Evolutionary conservation across 2,329 filamentous ascomycete species (phyloP), one percentile per base, ranked within the genome.

Genomic region (Chaetothyriales sp.): DNA sequence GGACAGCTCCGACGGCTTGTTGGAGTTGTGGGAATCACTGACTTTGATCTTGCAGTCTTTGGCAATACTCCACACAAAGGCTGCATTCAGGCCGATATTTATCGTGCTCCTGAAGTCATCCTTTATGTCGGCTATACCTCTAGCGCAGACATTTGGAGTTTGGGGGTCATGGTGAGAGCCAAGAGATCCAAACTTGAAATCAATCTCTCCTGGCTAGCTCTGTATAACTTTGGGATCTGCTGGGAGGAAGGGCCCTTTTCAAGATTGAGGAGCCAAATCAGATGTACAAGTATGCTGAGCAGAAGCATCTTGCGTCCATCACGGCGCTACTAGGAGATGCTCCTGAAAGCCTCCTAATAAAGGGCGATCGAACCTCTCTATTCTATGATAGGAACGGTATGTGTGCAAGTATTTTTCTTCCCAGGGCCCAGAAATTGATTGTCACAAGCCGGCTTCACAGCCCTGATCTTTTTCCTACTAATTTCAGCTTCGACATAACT

Each of bases 61-160:
- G 56, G 54, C 4, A 48, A 28, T 5, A 59, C 61, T 15, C 46
- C 57, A 15, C 55, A 58, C 46, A n/a, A 52, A 8, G 61, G 51
- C 2, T 54, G 58, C 53, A 62, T 64, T 48, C 59, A 59, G 55
- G 60, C 63, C 2, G 50, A 61, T 47, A 44, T 61, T 6, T 66
- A 66, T 47, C 49, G 62, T 5, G 61, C 64, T 9, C 64, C 63
- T 1, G 63, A 66, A 51, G 60, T 66, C 10, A 58, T 64, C 8
- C 49, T 66, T 33, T 48, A 60, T n/a, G 63, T 64, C 60, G 46
- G 40, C 4, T 66, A 62, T 63, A 56, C 56, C 43, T 57, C 58
- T 19, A 59, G 54, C 28, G 61, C 62, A 40, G 61, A 65, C 51
- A 62, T 65, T 8, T 66, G 64, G 63, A 64, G 60, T 50, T 51